Evolutionary conservation across 164 flowering plant species (phyloP).

Genomic region (Piper longum): DNA sequence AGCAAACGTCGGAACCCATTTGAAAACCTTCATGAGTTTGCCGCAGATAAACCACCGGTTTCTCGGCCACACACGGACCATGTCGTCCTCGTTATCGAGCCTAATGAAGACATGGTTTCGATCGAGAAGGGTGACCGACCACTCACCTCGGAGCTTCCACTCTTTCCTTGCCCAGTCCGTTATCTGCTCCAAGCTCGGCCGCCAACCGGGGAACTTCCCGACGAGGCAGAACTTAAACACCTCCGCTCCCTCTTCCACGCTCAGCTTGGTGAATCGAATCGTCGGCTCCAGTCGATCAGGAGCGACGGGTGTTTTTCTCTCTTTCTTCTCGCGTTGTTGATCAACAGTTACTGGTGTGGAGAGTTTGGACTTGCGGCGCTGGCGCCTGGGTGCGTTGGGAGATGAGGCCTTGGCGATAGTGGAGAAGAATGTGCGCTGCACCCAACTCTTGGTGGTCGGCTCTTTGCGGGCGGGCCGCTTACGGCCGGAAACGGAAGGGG

Average conservation of each 20-base stretch:
- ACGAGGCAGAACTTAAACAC: conserved; percentile 1
- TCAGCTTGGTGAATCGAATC: not conserved
- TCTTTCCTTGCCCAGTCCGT: not conserved
- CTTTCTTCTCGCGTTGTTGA: too few species aligned
- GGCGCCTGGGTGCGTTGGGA: not conserved
- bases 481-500: not conserved
- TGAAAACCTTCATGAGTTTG: conserved; percentile 3
- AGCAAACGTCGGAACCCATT: conserved; percentile 1
- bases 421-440: conserved; percentile 1
- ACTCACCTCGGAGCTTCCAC: conserved; percentile 2
- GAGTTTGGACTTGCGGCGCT: not conserved
- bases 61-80: conserved; percentile 1
- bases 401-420: not conserved
- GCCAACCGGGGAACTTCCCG: conserved; percentile 1
- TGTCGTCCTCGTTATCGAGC: conserved; percentile 1
- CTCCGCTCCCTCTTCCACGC: not conserved
- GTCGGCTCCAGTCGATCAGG: not conserved
- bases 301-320: not conserved
- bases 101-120: conserved; percentile 1
- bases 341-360: not conserved
- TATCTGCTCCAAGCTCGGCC: conserved; percentile 4
- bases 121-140: not conserved
- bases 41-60: not conserved
- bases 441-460: conserved; percentile 1
- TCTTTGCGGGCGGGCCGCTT: not conserved